These are phyloP conservation scores for Annulohypoxylon nitens DNA, from an alignment of 495 filamentous ascomycete genomes.

Conservation along the genomic window DNA sequence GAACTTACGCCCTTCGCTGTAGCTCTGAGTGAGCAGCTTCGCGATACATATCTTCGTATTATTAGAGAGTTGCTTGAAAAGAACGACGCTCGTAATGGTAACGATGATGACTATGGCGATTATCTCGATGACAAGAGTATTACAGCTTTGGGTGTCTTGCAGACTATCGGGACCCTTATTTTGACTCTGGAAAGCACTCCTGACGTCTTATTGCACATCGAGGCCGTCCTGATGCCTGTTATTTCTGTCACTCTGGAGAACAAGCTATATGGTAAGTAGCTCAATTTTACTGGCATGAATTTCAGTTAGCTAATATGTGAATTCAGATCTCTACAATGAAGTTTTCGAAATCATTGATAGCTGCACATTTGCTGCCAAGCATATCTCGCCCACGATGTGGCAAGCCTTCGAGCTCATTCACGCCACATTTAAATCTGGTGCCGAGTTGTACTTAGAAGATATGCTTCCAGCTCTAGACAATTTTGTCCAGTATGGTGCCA, in stretches of 20 bases:
- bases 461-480: slow-evolving; percentile 99
- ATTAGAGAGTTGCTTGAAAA: slow-evolving; percentile 91
- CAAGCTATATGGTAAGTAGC: slow-evolving; percentile 81
- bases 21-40: slow-evolving; percentile 93
- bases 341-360: slow-evolving; percentile 99
- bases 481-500: slow-evolving; percentile 90
- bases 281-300: background rate
- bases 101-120: slow-evolving; percentile 84
- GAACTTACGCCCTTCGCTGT: slow-evolving; percentile 99
- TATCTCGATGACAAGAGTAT: slow-evolving; percentile 99
- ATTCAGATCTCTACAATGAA: slow-evolving; percentile 90
- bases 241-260: slow-evolving; percentile 96
- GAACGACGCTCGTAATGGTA: slow-evolving; percentile 76
- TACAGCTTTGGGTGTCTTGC: slow-evolving; percentile 93
- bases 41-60: slow-evolving; percentile 96
- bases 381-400: slow-evolving; percentile 97
- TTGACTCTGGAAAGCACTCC: slow-evolving; percentile 96
- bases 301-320: slow-evolving; percentile 42
- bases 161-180: slow-evolving; percentile 97
- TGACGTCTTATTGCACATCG: slow-evolving; percentile 91
- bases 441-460: slow-evolving; percentile 97
- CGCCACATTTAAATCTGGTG: slow-evolving; percentile 94
- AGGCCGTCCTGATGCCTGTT: slow-evolving; percentile 95
- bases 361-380: slow-evolving; percentile 98
- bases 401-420: slow-evolving; percentile 96